Percentiles rank a stretch among this genome's conserved stretches.
Evolutionary conservation across 1,284 basidiomycete species (phyloP).

Genomic region (Thelephora terrestris): DNA sequence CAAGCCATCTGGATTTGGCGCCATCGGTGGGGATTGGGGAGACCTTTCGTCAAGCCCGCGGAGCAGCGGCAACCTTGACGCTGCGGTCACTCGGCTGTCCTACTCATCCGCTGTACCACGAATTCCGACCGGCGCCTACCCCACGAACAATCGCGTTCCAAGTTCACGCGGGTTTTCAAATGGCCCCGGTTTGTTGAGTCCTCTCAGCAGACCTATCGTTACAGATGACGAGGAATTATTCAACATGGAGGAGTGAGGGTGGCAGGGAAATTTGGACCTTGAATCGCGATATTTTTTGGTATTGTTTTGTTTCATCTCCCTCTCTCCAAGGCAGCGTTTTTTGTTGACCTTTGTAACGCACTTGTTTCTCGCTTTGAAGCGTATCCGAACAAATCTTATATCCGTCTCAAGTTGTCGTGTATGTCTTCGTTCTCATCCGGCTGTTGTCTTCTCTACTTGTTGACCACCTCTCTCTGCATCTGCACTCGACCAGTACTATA

Average conservation of each 20-base stretch:
- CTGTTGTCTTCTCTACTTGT: too few relatives aligned
- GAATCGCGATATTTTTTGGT: too few relatives aligned
- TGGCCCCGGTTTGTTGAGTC: conserved; percentile 33
- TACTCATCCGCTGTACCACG: conserved; percentile 22
- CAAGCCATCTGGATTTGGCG: not conserved
- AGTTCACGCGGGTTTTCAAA: conserved; percentile 30
- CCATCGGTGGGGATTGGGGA: not conserved
- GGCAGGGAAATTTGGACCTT: not conserved
- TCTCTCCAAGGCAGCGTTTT: too few relatives aligned
- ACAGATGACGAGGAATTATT: conserved; percentile 57
- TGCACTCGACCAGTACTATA: too few relatives aligned
- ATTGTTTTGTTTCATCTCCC: too few relatives aligned
- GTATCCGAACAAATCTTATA: too few relatives aligned
- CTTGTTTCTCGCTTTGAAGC: too few relatives aligned
- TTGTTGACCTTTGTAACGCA: too few relatives aligned
- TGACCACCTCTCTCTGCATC: too few relatives aligned
- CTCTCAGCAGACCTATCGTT: conserved; percentile 45
- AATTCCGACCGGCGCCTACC: conserved; percentile 14
- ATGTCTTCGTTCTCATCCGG: too few relatives aligned
- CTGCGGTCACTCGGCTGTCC: conserved; percentile 23
- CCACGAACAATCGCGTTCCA: conserved; percentile 30
- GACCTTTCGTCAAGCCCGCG: not conserved
- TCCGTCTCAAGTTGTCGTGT: too few relatives aligned
- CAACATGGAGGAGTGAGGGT: conserved; percentile 44
- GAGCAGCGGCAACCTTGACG: conserved; percentile 1